phyloP scores from a whole-genome alignment of 805 yeast species.

The Nakazawaea molendinolei region DNA sequence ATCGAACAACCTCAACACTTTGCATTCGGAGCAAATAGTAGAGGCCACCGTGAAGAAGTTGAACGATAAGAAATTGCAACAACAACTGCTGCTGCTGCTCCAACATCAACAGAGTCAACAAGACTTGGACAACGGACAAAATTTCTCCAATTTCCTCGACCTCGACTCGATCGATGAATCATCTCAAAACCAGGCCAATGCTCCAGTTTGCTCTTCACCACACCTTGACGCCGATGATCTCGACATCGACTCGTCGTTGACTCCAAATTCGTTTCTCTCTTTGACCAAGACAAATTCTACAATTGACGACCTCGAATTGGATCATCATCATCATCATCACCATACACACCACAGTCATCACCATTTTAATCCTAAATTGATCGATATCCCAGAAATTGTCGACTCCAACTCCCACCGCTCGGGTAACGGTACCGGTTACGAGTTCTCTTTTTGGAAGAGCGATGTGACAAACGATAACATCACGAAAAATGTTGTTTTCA shows the following conservation, averaged over 20 bases:
- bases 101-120: not conserved
- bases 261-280: constrained; percentile 15
- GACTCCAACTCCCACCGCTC: not conserved
- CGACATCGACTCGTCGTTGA: constrained; percentile 14
- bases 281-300: constrained; percentile 16
- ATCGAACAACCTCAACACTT: constrained; percentile 5
- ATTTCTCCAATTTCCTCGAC: constrained; percentile 8
- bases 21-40: constrained; percentile 5
- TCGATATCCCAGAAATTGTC: constrained; percentile 11
- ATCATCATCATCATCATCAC: constrained; percentile 1
- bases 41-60: constrained; percentile 6
- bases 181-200: not conserved
- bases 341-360: too few relatives aligned
- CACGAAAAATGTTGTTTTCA: constrained; percentile 9
- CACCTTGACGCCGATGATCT: constrained; percentile 9
- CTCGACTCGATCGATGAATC: constrained; percentile 5
- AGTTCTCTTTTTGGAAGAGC: constrained; percentile 11
- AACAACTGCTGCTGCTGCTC: not conserved
- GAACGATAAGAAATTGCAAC: constrained; percentile 2
- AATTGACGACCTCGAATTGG: constrained; percentile 13
- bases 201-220: constrained; percentile 5
- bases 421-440: not conserved
- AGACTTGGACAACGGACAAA: not conserved
- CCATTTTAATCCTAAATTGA: constrained; percentile 8
- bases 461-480: not conserved